Base-by-base conservation (phyloP, 2,329 filamentous ascomycete species). In the Camptophora hylomeconis region DNA sequence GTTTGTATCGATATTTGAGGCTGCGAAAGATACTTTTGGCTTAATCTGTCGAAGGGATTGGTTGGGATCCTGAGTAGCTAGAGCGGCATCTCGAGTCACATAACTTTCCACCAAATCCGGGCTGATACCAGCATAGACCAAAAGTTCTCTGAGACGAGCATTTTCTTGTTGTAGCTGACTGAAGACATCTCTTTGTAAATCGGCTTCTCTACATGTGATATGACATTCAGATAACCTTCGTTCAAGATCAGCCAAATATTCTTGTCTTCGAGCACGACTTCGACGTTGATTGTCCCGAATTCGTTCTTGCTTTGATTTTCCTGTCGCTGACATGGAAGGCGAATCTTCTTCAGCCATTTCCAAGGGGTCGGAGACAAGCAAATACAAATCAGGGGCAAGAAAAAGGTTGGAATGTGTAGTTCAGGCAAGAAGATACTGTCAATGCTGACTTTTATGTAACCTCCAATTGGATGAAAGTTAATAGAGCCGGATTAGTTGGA, bases 201-300 rank as follows among this genome's bases (percentile, higher is more conserved):
- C 32, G 15, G 35, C 39, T 17, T 40, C 35, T 16, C 37, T 35
- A 31, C 33, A 40, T 13, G 31, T 32, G 14, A 27, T 17, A 20
- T 39, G 33, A 21, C 36, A 41, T 27, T 41, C 39, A 7, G 40
- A 33, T 19, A 46, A 22, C 16, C 38, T 32, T 23, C 32, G 24
- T 20, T 46, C 40, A 4, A 46, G 31, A 13, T 40, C 36, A n/a
- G 29, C 29, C 14, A 45, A 26, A 20, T 45, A 45, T 27, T 42
- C 36, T 24, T 39, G 37, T 5, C 38, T 31, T 10, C 44, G 33
- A 13, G 39, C 41, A 8, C 44, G 42, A 26, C 39, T 43, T 15
- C 42, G 41, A 28, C 42, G 35, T 23, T 46, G 44, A 22, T 46
- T 46, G 28, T 44, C 40, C 24, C 44, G 37, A 13, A 45, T 35